Percentiles rank a stretch among this genome's conserved stretches.
These are phyloP conservation scores for Cyclotella cryptica DNA, from an alignment of 108 stramenopile genomes.

Conservation along the genomic window DNA sequence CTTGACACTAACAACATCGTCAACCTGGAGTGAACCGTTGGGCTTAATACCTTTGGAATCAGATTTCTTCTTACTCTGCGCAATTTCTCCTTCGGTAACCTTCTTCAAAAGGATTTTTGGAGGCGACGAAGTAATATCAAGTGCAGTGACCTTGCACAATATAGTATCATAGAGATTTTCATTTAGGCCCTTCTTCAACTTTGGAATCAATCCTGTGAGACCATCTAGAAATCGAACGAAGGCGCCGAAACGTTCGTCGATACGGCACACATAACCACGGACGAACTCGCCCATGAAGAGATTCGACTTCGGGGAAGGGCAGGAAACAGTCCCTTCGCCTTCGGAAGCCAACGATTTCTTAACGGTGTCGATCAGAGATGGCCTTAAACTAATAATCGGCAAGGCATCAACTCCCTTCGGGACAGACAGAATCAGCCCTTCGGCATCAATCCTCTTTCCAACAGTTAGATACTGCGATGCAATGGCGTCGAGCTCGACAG, in stretches of 20 bases:
- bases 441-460: conserved; percentile 78
- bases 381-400: conserved; percentile 74
- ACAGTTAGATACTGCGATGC: conserved; percentile 62
- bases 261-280: conserved; percentile 71
- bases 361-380: conserved; percentile 58
- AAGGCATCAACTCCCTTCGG: conserved; percentile 63
- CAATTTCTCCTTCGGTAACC: conserved; percentile 38
- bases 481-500: conserved; percentile 65
- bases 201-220: conserved; percentile 83
- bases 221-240: conserved; percentile 86
- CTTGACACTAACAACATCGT: conserved; percentile 58
- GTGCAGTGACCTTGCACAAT: conserved; percentile 66
- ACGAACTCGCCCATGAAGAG: conserved; percentile 76
- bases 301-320: conserved; percentile 61
- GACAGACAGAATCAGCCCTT: conserved; percentile 67
- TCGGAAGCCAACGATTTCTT: conserved; percentile 34
- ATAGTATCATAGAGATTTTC: conserved; percentile 69
- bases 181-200: conserved; percentile 77
- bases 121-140: conserved; percentile 72
- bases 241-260: conserved; percentile 80
- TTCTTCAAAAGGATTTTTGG: conserved; percentile 70
- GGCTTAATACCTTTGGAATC: conserved; percentile 17
- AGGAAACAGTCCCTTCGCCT: conserved; percentile 39
- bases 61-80: conserved; percentile 32
- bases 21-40: conserved; percentile 52